Conservation (phyloP, 2,329 filamentous ascomycete species). For the Didymellaceae sp. region DNA sequence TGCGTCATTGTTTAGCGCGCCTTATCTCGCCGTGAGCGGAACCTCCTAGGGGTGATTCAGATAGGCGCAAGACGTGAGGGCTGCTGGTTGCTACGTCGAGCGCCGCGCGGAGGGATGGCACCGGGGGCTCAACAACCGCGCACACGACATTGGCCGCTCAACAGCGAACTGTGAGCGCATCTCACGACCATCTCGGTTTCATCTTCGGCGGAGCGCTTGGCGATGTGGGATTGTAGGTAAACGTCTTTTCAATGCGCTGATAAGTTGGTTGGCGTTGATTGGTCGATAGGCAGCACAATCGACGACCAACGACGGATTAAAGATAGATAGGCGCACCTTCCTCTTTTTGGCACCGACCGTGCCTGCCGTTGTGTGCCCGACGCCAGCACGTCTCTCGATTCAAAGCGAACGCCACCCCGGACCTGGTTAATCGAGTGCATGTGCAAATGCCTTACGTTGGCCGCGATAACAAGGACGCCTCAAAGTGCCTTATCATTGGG, state of each 20-base stretch:
- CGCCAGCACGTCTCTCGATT: slow-evolving; percentile 3
- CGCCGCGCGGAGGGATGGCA: slow-evolving; percentile 9
- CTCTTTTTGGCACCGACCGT: slow-evolving; percentile 11
- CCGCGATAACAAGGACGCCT: slow-evolving; percentile 10
- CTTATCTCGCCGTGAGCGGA: slow-evolving; percentile 36
- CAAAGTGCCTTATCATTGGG: slow-evolving; percentile 1
- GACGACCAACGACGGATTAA: not conserved
- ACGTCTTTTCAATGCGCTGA: slow-evolving; percentile 21
- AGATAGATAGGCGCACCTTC: slow-evolving; percentile 7
- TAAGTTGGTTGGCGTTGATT: slow-evolving; percentile 21
- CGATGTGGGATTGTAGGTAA: slow-evolving; percentile 28
- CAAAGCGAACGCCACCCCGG: slow-evolving; percentile 13
- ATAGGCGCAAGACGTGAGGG: slow-evolving; percentile 20
- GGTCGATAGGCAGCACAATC: slow-evolving; percentile 7
- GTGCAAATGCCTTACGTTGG: slow-evolving; percentile 19
- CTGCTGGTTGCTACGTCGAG: slow-evolving; percentile 22
- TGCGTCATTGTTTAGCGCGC: slow-evolving; percentile 38
- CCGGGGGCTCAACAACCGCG: slow-evolving; percentile 19
- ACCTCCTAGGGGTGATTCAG: slow-evolving; percentile 11
- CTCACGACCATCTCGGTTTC: slow-evolving; percentile 26
- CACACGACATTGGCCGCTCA: slow-evolving; percentile 13
- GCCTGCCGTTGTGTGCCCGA: slow-evolving; percentile 14
- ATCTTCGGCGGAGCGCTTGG: slow-evolving; percentile 38
- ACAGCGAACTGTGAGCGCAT: slow-evolving; percentile 12
- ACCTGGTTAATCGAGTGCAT: slow-evolving; percentile 10